Percentiles rank a stretch among this genome's conserved stretches.
Conservation (phyloP, 495 filamentous ascomycete species). For the Aspergillus nidulans region DNA sequence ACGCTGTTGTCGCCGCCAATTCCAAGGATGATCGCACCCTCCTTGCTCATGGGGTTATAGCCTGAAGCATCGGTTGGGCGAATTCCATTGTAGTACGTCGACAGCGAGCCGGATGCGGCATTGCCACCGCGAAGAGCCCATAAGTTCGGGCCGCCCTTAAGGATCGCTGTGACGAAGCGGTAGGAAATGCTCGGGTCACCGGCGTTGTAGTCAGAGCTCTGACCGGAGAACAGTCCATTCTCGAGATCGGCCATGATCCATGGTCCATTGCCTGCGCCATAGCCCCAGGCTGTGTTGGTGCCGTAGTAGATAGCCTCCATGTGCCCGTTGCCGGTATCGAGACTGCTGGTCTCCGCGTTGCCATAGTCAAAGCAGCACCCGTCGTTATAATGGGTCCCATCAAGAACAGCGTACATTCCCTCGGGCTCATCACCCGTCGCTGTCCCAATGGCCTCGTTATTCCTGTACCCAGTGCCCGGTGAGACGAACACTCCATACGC, state of each 20-base stretch:
- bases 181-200: constrained; percentile 43
- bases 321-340: constrained; percentile 53
- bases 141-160: constrained; percentile 48
- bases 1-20: constrained; percentile 40
- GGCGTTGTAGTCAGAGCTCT: constrained; percentile 33
- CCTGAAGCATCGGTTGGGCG: constrained; percentile 40
- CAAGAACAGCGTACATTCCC: constrained; percentile 57
- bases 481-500: constrained; percentile 56
- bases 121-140: constrained; percentile 55
- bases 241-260: constrained; percentile 62
- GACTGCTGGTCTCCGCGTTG: constrained; percentile 52
- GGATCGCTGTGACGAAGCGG: constrained; percentile 48
- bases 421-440: constrained; percentile 51
- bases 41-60: constrained; percentile 58
- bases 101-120: constrained; percentile 48
- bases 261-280: constrained; percentile 48
- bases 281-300: constrained; percentile 31
- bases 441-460: constrained; percentile 43
- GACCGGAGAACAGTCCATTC: constrained; percentile 54
- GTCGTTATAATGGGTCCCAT: constrained; percentile 56
- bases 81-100: constrained; percentile 50
- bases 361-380: constrained; percentile 61
- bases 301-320: constrained; percentile 63
- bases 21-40: constrained; percentile 26
- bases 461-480: constrained; percentile 53